phyloP scores from a whole-genome alignment of 805 yeast genomes.

The Teunomyces stri region DNA sequence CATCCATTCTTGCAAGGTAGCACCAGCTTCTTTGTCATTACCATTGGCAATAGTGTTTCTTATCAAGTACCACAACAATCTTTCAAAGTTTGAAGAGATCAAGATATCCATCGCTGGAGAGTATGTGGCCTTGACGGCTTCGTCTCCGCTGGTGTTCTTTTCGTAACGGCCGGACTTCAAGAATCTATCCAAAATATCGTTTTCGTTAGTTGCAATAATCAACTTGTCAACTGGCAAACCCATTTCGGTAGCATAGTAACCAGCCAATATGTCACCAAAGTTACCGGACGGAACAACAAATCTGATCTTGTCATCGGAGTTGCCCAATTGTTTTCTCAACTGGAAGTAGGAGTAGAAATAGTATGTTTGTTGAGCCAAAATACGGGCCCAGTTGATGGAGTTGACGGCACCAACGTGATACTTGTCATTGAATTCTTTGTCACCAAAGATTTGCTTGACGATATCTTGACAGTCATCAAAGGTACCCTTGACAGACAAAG shows the following conservation, averaged over 20 bases:
- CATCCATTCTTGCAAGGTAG: conserved; percentile 74
- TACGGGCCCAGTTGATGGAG: conserved; percentile 99
- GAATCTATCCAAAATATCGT: conserved; percentile 92
- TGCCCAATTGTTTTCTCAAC: conserved; percentile 40
- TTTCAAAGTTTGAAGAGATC: conserved; percentile 93
- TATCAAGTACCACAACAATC: conserved; percentile 91
- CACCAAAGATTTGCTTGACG: conserved; percentile 91
- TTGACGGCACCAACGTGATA: conserved; percentile 97
- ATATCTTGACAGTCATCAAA: conserved; percentile 98
- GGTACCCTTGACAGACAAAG: conserved; percentile 91
- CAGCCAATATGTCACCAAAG: conserved; percentile 97
- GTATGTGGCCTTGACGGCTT: conserved; percentile 73
- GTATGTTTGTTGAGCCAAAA: conserved; percentile 95
- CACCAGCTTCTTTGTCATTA: conserved; percentile 68
- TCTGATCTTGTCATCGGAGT: conserved; percentile 50
- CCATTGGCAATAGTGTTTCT: conserved; percentile 59
- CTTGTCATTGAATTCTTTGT: conserved; percentile 77
- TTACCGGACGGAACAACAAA: conserved; percentile 97
- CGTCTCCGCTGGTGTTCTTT: conserved; percentile 47
- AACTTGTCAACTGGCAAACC: conserved; percentile 87
- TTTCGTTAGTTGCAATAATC: conserved; percentile 93
- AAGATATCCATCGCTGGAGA: conserved; percentile 99
- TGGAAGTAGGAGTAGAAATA: conserved; percentile 91
- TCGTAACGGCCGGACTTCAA: conserved; percentile 82
- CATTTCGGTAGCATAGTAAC: conserved; percentile 92